Conservation (phyloP, 106 monocot species). For the Acorus gramineus region DNA sequence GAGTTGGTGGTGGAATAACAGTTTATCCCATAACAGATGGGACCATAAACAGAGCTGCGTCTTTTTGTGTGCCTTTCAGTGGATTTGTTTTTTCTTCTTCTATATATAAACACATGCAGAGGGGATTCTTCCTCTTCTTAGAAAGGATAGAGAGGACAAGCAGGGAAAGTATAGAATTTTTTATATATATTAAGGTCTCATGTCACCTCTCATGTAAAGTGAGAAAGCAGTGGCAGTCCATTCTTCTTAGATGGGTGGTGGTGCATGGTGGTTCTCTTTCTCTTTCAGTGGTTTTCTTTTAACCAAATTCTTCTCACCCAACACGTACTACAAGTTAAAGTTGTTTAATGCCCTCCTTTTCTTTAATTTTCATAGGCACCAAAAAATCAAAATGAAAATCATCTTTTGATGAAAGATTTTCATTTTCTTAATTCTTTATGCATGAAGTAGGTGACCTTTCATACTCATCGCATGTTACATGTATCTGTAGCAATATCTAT, state of each 20-base stretch:
- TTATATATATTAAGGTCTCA: conserved; percentile 5
- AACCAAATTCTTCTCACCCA: conserved; percentile 6
- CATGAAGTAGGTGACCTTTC: no score
- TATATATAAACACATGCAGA: neutral
- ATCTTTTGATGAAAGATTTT: no score
- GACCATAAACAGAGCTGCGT: neutral
- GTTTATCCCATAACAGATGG: conserved; percentile 2
- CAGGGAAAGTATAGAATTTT: neutral
- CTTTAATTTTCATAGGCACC: no score
- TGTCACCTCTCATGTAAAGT: conserved; percentile 11
- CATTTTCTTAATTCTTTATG: no score
- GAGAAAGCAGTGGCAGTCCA: neutral
- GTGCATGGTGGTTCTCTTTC: conserved; percentile 17
- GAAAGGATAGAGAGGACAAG: neutral
- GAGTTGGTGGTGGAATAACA: neutral
- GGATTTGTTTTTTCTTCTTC: no score
- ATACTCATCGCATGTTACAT: no score
- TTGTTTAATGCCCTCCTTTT: no score
- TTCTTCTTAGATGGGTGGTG: conserved; percentile 1
- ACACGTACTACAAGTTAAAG: neutral
- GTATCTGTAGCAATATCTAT: no score
- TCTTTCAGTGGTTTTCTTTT: conserved; percentile 11
- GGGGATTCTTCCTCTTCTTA: neutral
- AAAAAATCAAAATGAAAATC: no score
- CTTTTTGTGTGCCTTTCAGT: no score